These are phyloP conservation scores for Stagonosporopsis cucurbitacearum DNA, from an alignment of 2,329 filamentous ascomycete genomes.

Conservation along the genomic window DNA sequence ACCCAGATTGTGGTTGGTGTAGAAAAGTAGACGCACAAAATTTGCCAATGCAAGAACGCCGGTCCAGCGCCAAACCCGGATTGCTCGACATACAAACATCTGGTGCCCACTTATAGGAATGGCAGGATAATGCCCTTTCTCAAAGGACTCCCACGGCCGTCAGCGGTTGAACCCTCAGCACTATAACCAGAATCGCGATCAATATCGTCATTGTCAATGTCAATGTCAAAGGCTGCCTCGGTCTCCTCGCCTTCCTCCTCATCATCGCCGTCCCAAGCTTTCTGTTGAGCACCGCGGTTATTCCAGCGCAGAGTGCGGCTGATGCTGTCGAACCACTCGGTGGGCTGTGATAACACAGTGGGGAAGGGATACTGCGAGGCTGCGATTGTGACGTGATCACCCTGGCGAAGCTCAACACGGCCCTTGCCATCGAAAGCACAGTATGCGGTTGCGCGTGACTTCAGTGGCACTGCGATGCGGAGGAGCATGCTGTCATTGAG, in stretches of 20 bases:
- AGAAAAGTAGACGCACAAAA: conserved; percentile 10
- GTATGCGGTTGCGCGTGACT: conserved; percentile 90
- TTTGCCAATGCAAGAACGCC: conserved; percentile 6
- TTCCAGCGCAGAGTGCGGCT: conserved; percentile 95
- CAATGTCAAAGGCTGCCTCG: conserved; percentile 85
- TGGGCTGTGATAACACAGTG: conserved; percentile 86
- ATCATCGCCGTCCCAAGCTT: conserved; percentile 69
- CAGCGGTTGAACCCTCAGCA: conserved; percentile 46
- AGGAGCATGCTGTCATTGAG: conserved; percentile 93
- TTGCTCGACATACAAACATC: neutral
- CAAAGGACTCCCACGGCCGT: conserved; percentile 43
- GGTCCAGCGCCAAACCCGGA: neutral
- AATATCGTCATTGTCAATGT: conserved; percentile 70
- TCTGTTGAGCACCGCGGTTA: conserved; percentile 87
- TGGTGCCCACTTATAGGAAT: conserved; percentile 32
- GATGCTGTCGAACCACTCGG: conserved; percentile 97
- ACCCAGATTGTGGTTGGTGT: conserved; percentile 18
- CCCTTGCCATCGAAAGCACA: conserved; percentile 98
- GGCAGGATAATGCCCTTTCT: conserved; percentile 45
- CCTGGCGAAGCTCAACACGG: conserved; percentile 88
- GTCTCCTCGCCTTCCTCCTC: conserved; percentile 53
- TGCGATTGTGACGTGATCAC: conserved; percentile 94
- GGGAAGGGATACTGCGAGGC: conserved; percentile 97
- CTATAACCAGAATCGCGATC: conserved; percentile 52
- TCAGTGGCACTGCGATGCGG: conserved; percentile 82